Conservation (phyloP, 73 alveolate species). For the Paramecium caudatum region DNA sequence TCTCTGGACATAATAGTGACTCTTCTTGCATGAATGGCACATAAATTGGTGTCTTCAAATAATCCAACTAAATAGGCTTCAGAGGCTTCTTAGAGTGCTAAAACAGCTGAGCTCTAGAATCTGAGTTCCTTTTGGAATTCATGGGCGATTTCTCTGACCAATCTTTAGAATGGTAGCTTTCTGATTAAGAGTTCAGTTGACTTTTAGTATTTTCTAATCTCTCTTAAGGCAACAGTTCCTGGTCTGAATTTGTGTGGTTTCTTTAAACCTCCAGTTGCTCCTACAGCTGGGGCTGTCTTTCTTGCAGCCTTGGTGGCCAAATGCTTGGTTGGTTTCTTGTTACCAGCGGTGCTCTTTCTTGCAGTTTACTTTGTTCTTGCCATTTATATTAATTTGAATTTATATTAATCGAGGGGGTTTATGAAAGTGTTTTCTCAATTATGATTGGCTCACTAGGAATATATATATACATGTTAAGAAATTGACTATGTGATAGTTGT, state of each 20-base stretch:
- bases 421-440: conserved; percentile 6
- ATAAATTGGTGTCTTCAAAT: conserved; percentile 95
- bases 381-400: conserved; percentile 77
- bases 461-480: neutral
- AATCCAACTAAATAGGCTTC: conserved; percentile 95
- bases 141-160: conserved; percentile 94
- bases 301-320: conserved; percentile 93
- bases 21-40: conserved; percentile 99
- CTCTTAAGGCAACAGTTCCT: conserved; percentile 96
- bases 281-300: conserved; percentile 81
- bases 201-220: conserved; percentile 91
- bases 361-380: conserved; percentile 98
- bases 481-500: neutral
- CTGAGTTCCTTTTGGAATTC: conserved; percentile 89
- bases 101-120: conserved; percentile 90
- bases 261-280: conserved; percentile 87
- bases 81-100: conserved; percentile 95
- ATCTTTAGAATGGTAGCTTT: conserved; percentile 88
- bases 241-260: conserved; percentile 95
- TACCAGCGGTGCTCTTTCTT: conserved; percentile 92
- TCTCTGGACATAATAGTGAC: conserved; percentile 98
- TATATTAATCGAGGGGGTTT: conserved; percentile 50
- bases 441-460: conserved; percentile 48
- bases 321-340: conserved; percentile 92
- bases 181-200: conserved; percentile 88